Evolutionary conservation across 768 basidiomycete genomes (phyloP), one percentile per base, ranked within the genome.

Genomic region (Mrakia blollopis): DNA sequence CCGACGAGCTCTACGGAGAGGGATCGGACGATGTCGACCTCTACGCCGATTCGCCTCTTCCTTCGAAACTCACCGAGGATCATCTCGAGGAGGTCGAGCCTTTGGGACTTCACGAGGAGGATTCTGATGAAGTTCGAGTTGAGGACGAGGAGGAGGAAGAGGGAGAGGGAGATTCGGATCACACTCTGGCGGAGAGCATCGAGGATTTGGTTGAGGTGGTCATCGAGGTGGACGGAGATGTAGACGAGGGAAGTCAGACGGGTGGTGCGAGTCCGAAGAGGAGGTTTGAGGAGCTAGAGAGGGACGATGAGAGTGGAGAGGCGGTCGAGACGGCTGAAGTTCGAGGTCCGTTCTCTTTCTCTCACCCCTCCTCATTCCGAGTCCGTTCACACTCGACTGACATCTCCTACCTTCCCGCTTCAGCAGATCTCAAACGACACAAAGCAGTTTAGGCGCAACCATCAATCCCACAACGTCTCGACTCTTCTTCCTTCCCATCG

Each of bases 31-130:
- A 73, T 35, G 54, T 35, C 16, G 75, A 75, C 28, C 32, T 75
- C 25, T 75, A 75, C 65, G 75, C 23, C 67, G 75, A 75, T 54
- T 75, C 75, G 3, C 75, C 75, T 16, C 52, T 69, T 25, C 75
- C 69, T 6, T 52, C 67, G 3, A 25, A 65, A 14, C 67, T 60
- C 0, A 41, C 47, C 32, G 65, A 35, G 63, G 35, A 44, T 23
- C 44, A 39, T n/a, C 39, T 35, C 28, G 69, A 68, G 16, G 52
- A n/a, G n/a, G n/a, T 57, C 37, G 52, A 75, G n/a, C 54, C n/a
- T 18, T 21, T 68, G 13, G 74, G 67, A 7, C 52, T 60, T 21
- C 52, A 60, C 35, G 52, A 11, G 10, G 75, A 41, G 35, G 54
- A 72, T 6, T 39, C 28, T 2, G 47, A 50, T 50, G 4, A 16